Evolutionary conservation across 768 basidiomycete species (phyloP), one percentile per base, ranked within the genome.

Genomic region (Cubamyces sp.): DNA sequence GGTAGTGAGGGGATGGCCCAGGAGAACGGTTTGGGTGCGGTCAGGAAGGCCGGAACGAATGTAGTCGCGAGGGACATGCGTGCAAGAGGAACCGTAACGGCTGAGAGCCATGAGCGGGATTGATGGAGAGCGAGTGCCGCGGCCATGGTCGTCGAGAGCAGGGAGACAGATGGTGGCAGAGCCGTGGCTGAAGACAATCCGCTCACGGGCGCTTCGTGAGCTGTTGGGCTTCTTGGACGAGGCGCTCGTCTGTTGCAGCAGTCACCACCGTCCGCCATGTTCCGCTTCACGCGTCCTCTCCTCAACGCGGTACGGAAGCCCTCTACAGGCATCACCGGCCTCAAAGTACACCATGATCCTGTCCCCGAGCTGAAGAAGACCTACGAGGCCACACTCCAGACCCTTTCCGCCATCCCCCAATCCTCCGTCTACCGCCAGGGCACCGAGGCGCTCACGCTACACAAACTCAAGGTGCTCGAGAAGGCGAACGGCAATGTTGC

Each of bases 401-500:
- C 81, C 6, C 84, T 96, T 53, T 76, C 82, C 9, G 75, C 81
- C 58, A 84, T 97, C 62, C 96, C 96, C n/a, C 74, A 81, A 64
- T 84, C 88, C 54, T 91, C 92, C 67, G 87, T 93, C 48, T 98
- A 98, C 78, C 87, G 92, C 61, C 94, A 96, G 75, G 87, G 91
- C 56, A 87, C 86, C 30, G 92, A 96, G 75, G 88, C 90, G 9
- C 83, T 96, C 69, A 90, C 88, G n/a, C 84, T 84, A 66, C 86
- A 86, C 71, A 91, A 92, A 71, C 82, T 96, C 61, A 82, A 78
- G 69, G 82, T 92, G 59, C 81, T 96, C 46, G 81, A 92, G 72
- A 77, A 76, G 34, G 86, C 87, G 42, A 84, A 84, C 37, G 88
- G 86, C 26, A 85, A 93, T 66, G 74, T 94, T 49, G 74, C 77